phyloP scores from a whole-genome alignment of 495 filamentous ascomycete species.

The Oidiodendron maius region DNA sequence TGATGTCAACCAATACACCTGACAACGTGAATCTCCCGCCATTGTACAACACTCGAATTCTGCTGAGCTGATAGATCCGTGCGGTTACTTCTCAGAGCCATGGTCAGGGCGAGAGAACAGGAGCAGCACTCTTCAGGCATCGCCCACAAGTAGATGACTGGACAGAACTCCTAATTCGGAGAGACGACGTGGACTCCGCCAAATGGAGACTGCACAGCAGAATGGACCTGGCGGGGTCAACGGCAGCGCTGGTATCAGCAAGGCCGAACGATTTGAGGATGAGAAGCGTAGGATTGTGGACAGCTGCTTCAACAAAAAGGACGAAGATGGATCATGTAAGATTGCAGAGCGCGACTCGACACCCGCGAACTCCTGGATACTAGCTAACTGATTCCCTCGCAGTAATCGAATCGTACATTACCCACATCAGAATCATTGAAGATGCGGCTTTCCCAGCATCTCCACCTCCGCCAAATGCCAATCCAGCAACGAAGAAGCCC shows the following conservation, averaged over 20 bases:
- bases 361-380: background rate
- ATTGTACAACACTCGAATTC: background rate
- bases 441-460: slow-evolving; percentile 75
- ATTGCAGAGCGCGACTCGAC: slow-evolving; percentile 10
- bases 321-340: slow-evolving; percentile 75
- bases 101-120: background rate
- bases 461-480: slow-evolving; percentile 71
- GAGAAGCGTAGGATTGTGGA: slow-evolving; percentile 90
- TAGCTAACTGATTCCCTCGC: slow-evolving; percentile 8
- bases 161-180: background rate
- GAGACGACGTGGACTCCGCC: slow-evolving; percentile 23
- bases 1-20: background rate
- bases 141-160: slow-evolving; percentile 14
- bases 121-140: background rate
- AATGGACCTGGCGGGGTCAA: slow-evolving; percentile 23
- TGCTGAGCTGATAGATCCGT: background rate
- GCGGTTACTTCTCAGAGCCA: background rate
- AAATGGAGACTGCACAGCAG: slow-evolving; percentile 24
- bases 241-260: slow-evolving; percentile 39
- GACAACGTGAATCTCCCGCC: background rate
- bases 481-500: slow-evolving; percentile 72
- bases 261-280: slow-evolving; percentile 90
- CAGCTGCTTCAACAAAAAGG: slow-evolving; percentile 85
- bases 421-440: slow-evolving; percentile 85
- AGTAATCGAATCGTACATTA: slow-evolving; percentile 96